Base-by-base conservation (phyloP, 1,284 basidiomycete species). In the Singerocomus inundabilis region DNA sequence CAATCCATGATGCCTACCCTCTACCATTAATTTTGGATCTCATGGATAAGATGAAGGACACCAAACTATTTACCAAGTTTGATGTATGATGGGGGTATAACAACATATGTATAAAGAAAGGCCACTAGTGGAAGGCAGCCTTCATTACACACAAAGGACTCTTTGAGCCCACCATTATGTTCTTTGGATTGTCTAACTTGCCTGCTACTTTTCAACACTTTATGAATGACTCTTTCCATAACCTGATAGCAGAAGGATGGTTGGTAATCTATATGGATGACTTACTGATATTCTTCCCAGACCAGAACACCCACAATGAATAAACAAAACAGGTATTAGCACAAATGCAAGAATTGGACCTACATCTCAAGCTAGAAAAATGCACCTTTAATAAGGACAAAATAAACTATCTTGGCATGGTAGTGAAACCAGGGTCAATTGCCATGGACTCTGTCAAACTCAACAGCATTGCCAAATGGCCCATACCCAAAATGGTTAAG, bases 1-100 rank as follows among this genome's bases (percentile, higher is more conserved):
- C n/a, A n/a, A n/a, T n/a, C n/a, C n/a, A n/a, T 1, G n/a, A 33
- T 16, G 18, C 29, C 28, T 11, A 48, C 2, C 52, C 52, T 0
- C 38, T 73, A 0, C 71, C 70, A 0, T 56, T 70, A 0, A 69
- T 70, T 7, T 30, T 42, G 0, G 59, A 71, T 8, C 45, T 65
- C 2, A 45, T 72, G 1, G 51, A 69, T 37, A 59, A 58, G 5
- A 46, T 72, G 0, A 30, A 47, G 4, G 31, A 33, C 0, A 58
- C 21, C 1, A 55, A 53, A 10, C 10, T 54, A 18, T 73, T 68
- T 48, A 66, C 34, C 2, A 54, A 52, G 4, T 39, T 54, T 0
- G 11, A 54, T 1, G 8, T 53, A 0, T 1, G 18, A 15, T 53
- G 45, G 45, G 46, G 40, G 0, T 52, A 51, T 1, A 47, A 53